Conservation (phyloP, 768 basidiomycete genomes). For the Myochromella boudieri region DNA sequence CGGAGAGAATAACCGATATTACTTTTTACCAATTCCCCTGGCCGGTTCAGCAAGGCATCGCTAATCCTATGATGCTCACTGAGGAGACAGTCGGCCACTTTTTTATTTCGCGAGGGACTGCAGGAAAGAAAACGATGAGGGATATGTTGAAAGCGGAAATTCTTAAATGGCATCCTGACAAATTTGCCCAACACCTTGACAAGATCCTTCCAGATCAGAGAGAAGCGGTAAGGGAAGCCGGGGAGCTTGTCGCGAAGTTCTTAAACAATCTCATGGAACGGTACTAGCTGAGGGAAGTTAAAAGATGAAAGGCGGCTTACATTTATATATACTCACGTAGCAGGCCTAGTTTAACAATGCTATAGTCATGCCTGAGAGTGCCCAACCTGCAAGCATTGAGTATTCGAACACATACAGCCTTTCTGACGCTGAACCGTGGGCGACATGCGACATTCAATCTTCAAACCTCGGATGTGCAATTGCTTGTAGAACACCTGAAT, state of each 20-base stretch:
- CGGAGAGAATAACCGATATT: background rate
- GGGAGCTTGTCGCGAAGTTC: constrained; percentile 38
- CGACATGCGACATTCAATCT: too few species aligned
- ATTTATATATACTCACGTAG: too few species aligned
- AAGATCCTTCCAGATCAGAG: constrained; percentile 34
- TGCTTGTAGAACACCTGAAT: too few species aligned
- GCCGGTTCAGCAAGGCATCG: constrained; percentile 6
- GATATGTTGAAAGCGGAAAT: constrained; percentile 44
- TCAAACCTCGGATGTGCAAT: too few species aligned
- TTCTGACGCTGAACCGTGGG: too few species aligned
- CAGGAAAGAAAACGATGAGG: constrained; percentile 28
- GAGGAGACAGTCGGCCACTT: constrained; percentile 34
- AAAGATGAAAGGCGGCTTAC: background rate
- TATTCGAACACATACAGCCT: too few species aligned
- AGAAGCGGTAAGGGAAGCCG: constrained; percentile 31
- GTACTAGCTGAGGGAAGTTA: background rate
- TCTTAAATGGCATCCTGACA: constrained; percentile 57
- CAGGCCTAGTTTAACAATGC: too few species aligned
- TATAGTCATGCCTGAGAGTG: too few species aligned
- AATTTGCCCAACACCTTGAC: constrained; percentile 37
- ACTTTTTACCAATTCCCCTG: constrained; percentile 9
- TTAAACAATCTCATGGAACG: constrained; percentile 25
- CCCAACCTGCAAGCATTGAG: too few species aligned
- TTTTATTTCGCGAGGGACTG: constrained; percentile 35
- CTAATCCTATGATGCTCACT: constrained; percentile 32